Evolutionary conservation across 352 stramenopile species (phyloP), one percentile per base, ranked within the genome.

Genomic region (Phytophthora syringae): DNA sequence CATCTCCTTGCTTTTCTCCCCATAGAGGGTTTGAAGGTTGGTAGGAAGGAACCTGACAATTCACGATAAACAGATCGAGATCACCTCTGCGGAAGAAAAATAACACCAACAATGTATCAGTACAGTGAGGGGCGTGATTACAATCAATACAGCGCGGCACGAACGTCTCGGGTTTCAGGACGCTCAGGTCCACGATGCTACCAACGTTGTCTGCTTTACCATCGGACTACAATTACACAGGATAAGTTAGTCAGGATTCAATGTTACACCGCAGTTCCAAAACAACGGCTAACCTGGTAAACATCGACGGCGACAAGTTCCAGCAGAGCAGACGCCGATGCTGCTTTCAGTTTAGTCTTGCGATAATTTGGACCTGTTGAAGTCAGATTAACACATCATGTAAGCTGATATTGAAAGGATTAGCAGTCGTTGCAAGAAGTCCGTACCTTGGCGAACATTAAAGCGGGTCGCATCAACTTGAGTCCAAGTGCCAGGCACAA

Each of bases 41-140:
- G 32, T 94, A 94, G 34, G 77, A 88, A n/a, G 86, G 86, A 21
- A 94, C 86, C 76, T 94, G 86, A 45, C 84, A 94, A 55, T 93
- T 94, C 18, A 94, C 82, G 25, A 94, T 84, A 45, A 94, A 86
- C 6, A 94, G 59, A 45, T 94, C 86, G 13, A 88, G 52, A 4
- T 71, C 51, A 22, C 49, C 62, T 36, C 71, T 82, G 39, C 20
- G 47, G 13, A 43, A 1, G 34, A 54, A 54, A n/a, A 21, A n/a
- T 39, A 49, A n/a, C n/a, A n/a, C n/a, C n/a, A n/a, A 58, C 7
- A 36, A 27, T 11, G n/a, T 7, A 25, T 47, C 11, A 52, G 43
- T 61, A 30, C 22, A 40, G 11, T 44, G 20, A 32, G 20, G 1
- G 30, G 22, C n/a, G 27, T 32, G 9, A 45, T 40, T 1, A 36